Evolutionary conservation across 192 early-diverging fungal species (phyloP).

Genomic region (Haplosporangium gracile): DNA sequence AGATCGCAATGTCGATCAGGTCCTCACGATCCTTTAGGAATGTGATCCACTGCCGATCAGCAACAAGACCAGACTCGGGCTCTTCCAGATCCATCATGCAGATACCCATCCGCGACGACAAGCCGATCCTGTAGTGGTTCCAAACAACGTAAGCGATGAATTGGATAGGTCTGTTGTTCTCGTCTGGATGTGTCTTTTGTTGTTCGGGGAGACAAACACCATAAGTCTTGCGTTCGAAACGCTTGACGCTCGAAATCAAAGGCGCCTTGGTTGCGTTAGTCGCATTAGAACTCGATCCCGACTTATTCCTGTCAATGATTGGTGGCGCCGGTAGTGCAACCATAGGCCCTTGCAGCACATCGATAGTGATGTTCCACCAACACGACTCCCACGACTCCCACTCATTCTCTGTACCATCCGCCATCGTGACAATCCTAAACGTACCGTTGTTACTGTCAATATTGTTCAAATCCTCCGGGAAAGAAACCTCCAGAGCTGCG

Average conservation of each 20-base stretch:
- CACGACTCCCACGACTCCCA: slow-evolving; percentile 36
- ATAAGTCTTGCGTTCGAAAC: slow-evolving; percentile 27
- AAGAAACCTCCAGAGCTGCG: slow-evolving; percentile 31
- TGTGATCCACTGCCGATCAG: slow-evolving; percentile 26
- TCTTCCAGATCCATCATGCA: slow-evolving; percentile 35
- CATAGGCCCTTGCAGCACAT: background rate
- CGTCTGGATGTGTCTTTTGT: background rate
- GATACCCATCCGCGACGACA: slow-evolving; percentile 20
- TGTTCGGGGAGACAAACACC: slow-evolving; percentile 23
- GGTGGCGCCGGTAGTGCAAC: slow-evolving; percentile 17
- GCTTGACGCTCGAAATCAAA: slow-evolving; percentile 10
- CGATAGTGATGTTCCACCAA: slow-evolving; percentile 41
- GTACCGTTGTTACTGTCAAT: background rate
- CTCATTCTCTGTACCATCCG: slow-evolving; percentile 26
- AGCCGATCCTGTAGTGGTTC: slow-evolving; percentile 37
- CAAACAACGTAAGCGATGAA: slow-evolving; percentile 46
- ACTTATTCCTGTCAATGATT: slow-evolving; percentile 7
- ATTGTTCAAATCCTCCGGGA: background rate
- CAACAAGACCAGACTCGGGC: background rate
- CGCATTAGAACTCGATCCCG: background rate
- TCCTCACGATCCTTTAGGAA: slow-evolving; percentile 18
- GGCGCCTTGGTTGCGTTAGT: background rate
- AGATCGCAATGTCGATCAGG: slow-evolving; percentile 34
- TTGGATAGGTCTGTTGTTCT: background rate
- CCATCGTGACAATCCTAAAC: slow-evolving; percentile 44